Evolutionary conservation across 78 protist genomes (phyloP).

Genomic region (Creolimax fragrantissima): DNA sequence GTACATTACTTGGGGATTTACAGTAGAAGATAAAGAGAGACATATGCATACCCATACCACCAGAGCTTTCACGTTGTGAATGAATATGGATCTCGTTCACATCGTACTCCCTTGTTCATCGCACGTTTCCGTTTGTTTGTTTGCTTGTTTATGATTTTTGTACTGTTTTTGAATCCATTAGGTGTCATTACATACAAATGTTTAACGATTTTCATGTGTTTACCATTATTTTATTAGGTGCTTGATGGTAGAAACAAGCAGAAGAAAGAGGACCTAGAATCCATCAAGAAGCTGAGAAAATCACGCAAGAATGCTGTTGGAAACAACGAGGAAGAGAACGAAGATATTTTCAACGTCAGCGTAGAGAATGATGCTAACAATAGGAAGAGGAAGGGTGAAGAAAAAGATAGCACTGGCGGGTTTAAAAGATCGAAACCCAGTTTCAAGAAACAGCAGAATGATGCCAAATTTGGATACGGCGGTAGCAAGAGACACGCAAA

Average conservation of each 20-base stretch:
- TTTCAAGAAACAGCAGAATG: not conserved
- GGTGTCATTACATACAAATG: too few species aligned
- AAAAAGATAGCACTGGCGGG: not conserved
- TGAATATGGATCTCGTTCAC: too few species aligned
- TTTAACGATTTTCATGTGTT: not conserved
- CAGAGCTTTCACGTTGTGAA: too few species aligned
- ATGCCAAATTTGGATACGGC: not conserved
- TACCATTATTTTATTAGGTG: conserved; percentile 28
- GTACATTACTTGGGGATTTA: too few species aligned
- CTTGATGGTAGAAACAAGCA: conserved; percentile 45
- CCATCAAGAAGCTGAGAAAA: conserved; percentile 63
- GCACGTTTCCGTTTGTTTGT: too few species aligned
- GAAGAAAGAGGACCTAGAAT: conserved; percentile 49
- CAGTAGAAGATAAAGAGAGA: too few species aligned
- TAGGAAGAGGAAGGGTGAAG: not conserved
- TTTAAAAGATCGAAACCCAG: not conserved
- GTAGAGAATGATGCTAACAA: not conserved
- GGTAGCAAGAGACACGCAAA: not conserved
- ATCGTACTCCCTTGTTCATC: too few species aligned
- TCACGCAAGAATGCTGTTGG: not conserved
- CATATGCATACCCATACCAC: too few species aligned
- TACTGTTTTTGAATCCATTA: too few species aligned
- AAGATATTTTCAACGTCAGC: not conserved
- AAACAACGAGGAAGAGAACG: not conserved
- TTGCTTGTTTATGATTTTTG: not conserved